phyloP scores from a whole-genome alignment of 441 rosid species.

The Eutrema salsugineum region DNA sequence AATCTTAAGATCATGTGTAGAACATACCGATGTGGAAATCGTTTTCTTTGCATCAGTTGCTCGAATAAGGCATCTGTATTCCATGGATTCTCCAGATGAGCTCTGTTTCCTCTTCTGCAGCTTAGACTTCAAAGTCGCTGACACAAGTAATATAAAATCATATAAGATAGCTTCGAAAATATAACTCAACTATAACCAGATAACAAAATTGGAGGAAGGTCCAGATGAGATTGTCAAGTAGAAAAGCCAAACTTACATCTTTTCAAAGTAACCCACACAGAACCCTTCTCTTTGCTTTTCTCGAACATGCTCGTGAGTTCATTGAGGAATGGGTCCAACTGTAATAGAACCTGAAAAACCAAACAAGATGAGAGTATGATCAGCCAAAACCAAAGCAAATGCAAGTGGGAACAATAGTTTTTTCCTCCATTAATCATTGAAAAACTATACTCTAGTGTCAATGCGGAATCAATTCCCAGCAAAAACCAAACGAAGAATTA shows the following conservation, averaged over 20 bases:
- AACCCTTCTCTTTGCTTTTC: constrained; percentile 64
- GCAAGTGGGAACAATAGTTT: not conserved
- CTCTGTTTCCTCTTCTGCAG: constrained; percentile 63
- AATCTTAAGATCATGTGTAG: not conserved
- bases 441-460: not conserved
- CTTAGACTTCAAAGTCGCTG: constrained; percentile 85
- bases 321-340: constrained; percentile 80
- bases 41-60: constrained; percentile 84
- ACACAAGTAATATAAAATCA: not conserved
- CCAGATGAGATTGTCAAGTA: not conserved
- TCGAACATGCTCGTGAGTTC: constrained; percentile 93
- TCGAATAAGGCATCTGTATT: constrained; percentile 82
- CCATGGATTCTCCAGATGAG: constrained; percentile 52
- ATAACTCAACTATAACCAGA: not conserved
- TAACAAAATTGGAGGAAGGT: not conserved
- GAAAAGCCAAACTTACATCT: constrained; percentile 46
- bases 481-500: not conserved
- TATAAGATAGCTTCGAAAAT: not conserved
- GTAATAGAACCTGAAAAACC: constrained; percentile 55
- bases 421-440: not conserved
- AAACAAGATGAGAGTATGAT: not conserved
- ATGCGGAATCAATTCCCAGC: not conserved
- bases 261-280: constrained; percentile 92
- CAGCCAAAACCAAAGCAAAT: not conserved
- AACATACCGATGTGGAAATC: constrained; percentile 71